Evolutionary conservation across 2,329 filamentous ascomycete species (phyloP).

Genomic region (Shiraia sp.): DNA sequence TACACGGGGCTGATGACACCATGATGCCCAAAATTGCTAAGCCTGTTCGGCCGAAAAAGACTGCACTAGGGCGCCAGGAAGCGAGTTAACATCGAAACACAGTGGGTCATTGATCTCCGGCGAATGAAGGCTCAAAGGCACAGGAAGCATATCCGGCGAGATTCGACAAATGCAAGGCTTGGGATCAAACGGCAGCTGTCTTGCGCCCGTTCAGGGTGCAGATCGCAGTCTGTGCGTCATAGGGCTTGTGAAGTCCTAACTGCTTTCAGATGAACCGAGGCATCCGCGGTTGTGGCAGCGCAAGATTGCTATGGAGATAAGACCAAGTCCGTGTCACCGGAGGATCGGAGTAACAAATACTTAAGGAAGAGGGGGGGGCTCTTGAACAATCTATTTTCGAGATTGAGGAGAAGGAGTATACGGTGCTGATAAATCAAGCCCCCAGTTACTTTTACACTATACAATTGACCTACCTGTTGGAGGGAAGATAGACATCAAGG

Average conservation of each 20-base stretch:
- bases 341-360: too few species aligned
- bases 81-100: not conserved
- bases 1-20: slow-evolving; percentile 15
- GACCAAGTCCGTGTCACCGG: not conserved
- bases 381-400: too few species aligned
- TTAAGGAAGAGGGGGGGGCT: too few species aligned
- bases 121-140: not conserved
- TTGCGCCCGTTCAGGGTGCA: slow-evolving; percentile 1
- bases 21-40: slow-evolving; percentile 14
- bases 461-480: too few species aligned
- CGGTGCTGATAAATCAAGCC: too few species aligned
- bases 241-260: slow-evolving; percentile 2
- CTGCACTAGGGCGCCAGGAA: not conserved
- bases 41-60: slow-evolving; percentile 13
- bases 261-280: not conserved
- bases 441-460: too few species aligned
- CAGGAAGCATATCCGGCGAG: not conserved
- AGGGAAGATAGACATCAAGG: too few species aligned
- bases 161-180: not conserved
- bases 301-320: slow-evolving; percentile 3
- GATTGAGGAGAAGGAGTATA: too few species aligned
- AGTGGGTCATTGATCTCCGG: too few species aligned
- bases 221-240: slow-evolving; percentile 6
- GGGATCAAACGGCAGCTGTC: not conserved
- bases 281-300: slow-evolving; percentile 1